A percentile compares a stretch with the other conserved stretches of the same genome.
Evolutionary conservation across 2,329 filamentous ascomycete species (phyloP).

Genomic region (Macroventuria anomochaeta): DNA sequence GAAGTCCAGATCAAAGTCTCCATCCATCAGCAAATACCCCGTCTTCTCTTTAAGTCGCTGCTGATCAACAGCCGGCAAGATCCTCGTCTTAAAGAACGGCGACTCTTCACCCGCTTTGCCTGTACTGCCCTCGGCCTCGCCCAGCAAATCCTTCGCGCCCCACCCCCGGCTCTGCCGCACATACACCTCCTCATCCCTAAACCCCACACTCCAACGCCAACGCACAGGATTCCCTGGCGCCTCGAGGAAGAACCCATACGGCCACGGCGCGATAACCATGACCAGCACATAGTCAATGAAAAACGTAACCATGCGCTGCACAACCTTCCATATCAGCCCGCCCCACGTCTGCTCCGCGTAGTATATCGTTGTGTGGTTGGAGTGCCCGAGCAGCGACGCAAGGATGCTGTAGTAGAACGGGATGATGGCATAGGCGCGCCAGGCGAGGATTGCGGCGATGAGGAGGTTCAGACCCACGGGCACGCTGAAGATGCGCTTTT

Average conservation of each 20-base stretch:
- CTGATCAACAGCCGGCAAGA: conserved; percentile 73
- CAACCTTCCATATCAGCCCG: conserved; percentile 63
- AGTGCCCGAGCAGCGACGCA: conserved; percentile 68
- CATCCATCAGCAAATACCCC: conserved; percentile 84
- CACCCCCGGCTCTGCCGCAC: conserved; percentile 78
- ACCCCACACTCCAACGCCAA: conserved; percentile 79
- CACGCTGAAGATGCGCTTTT: conserved; percentile 82
- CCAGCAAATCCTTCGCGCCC: conserved; percentile 66
- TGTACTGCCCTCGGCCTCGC: conserved; percentile 51
- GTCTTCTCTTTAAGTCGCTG: conserved; percentile 76
- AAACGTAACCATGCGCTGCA: conserved; percentile 69
- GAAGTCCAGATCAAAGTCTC: conserved; percentile 89
- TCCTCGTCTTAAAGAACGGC: conserved; percentile 64
- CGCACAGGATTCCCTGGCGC: conserved; percentile 67
- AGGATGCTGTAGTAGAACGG: conserved; percentile 77
- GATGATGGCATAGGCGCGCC: conserved; percentile 71
- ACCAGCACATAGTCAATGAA: conserved; percentile 71
- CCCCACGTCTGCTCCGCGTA: conserved; percentile 58
- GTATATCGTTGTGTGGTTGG: conserved; percentile 71
- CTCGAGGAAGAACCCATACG: conserved; percentile 63
- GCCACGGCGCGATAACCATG: conserved; percentile 55
- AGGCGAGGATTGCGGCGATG: conserved; percentile 68
- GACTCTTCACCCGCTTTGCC: conserved; percentile 60
- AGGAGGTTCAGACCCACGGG: conserved; percentile 77
- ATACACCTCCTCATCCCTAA: conserved; percentile 79